Evolutionary conservation across 2,329 filamentous ascomycete genomes (phyloP).

Genomic region (Pseudocercospora fuligena): DNA sequence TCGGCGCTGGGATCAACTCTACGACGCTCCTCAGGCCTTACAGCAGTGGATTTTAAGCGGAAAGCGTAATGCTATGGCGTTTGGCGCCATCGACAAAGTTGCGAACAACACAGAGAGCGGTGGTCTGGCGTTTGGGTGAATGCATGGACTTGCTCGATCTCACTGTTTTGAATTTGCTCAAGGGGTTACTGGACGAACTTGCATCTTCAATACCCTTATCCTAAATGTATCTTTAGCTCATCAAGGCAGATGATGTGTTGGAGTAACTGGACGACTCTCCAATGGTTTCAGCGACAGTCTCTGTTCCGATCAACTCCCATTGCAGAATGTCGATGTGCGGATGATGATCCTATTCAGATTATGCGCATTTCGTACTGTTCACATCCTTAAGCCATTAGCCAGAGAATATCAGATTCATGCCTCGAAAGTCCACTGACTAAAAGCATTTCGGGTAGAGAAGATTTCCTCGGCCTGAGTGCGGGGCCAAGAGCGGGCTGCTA

Average conservation of each 20-base stretch:
- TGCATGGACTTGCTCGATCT: slow-evolving; percentile 7
- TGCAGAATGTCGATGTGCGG: neutral
- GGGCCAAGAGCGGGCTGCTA: neutral
- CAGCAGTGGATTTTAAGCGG: slow-evolving; percentile 8
- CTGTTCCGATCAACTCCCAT: neutral
- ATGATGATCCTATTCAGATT: neutral
- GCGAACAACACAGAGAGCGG: neutral
- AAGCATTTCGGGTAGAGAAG: neutral
- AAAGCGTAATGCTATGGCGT: neutral
- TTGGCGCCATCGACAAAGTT: neutral
- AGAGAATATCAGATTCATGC: neutral
- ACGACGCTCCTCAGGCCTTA: slow-evolving; percentile 6
- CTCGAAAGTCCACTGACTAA: neutral
- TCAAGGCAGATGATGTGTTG: slow-evolving; percentile 7
- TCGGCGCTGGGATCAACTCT: neutral
- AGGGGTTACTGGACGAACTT: neutral
- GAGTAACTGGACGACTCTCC: neutral
- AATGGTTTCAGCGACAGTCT: neutral
- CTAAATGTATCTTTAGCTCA: slow-evolving; percentile 6
- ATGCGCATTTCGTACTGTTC: neutral
- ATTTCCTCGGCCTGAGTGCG: neutral
- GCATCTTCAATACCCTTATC: slow-evolving; percentile 3
- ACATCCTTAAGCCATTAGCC: neutral
- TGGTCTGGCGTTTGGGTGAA: neutral
- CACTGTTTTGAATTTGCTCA: slow-evolving; percentile 2